Percentiles rank a stretch among this genome's conserved stretches.
Conservation (phyloP, 2,329 filamentous ascomycete species). For the Colletotrichum sublineola region DNA sequence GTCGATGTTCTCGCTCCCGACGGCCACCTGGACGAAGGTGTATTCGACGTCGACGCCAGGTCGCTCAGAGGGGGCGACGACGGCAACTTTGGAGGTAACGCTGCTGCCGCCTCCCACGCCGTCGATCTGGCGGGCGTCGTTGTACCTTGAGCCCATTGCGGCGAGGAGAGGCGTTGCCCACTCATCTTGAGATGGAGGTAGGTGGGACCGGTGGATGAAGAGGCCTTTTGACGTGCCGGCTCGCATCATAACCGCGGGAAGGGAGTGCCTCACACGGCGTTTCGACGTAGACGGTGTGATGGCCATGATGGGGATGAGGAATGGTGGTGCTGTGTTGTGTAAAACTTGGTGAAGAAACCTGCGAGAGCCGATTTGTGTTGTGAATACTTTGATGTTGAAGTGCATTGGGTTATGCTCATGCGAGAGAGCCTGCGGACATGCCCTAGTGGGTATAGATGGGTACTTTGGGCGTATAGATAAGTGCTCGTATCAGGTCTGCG, state of each 20-base stretch:
- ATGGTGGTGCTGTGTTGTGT: neutral
- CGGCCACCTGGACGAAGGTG: slow-evolving; percentile 72
- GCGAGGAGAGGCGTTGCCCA: slow-evolving; percentile 67
- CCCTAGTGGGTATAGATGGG: neutral
- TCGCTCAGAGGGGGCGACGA: slow-evolving; percentile 59
- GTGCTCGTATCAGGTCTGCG: neutral
- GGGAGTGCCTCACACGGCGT: slow-evolving; percentile 41
- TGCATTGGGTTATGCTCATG: slow-evolving; percentile 5
- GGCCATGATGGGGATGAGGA: slow-evolving; percentile 22
- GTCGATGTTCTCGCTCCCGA: slow-evolving; percentile 68
- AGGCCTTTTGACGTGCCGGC: slow-evolving; percentile 74
- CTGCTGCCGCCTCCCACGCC: slow-evolving; percentile 73
- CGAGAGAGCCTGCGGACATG: neutral
- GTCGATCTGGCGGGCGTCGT: slow-evolving; percentile 70
- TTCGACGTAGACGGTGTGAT: slow-evolving; percentile 16
- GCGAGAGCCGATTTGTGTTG: neutral
- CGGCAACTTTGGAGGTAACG: slow-evolving; percentile 72
- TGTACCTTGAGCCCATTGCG: slow-evolving; percentile 67
- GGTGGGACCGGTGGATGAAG: slow-evolving; percentile 66
- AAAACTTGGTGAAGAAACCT: slow-evolving; percentile 10
- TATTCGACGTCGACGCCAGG: slow-evolving; percentile 69
- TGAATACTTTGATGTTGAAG: neutral
- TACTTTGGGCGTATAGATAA: neutral
- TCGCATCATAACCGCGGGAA: slow-evolving; percentile 70
- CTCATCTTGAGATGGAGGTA: slow-evolving; percentile 59